Evolutionary conservation across 1,284 basidiomycete species (phyloP).

Genomic region (Ganoderma meredithae): DNA sequence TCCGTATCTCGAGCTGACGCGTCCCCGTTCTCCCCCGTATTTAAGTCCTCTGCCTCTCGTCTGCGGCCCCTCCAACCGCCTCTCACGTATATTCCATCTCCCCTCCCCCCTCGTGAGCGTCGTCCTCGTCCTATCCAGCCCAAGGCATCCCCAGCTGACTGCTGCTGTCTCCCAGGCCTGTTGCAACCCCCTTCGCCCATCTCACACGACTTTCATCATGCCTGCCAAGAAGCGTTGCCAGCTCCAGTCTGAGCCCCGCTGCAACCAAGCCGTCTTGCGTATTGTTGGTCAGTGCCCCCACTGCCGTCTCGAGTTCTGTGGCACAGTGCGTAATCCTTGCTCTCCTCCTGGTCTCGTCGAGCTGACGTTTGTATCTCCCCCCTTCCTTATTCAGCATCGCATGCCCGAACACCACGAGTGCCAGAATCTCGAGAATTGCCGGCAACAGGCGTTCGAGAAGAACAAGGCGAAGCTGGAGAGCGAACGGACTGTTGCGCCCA

Average conservation of each 20-base stretch:
- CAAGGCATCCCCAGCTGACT: slow-evolving; percentile 16
- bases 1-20: slow-evolving; percentile 46
- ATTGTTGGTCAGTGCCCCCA: slow-evolving; percentile 86
- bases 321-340: slow-evolving; percentile 60
- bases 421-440: slow-evolving; percentile 79
- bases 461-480: slow-evolving; percentile 88
- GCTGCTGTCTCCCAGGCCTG: slow-evolving; percentile 20
- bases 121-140: background rate
- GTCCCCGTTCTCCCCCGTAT: slow-evolving; percentile 41
- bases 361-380: background rate
- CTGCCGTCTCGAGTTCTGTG: slow-evolving; percentile 79
- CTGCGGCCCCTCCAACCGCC: slow-evolving; percentile 28
- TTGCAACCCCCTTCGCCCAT: slow-evolving; percentile 24
- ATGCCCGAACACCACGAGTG: slow-evolving; percentile 85
- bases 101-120: slow-evolving; percentile 23
- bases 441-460: slow-evolving; percentile 83
- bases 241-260: slow-evolving; percentile 69
- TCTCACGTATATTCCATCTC: slow-evolving; percentile 28
- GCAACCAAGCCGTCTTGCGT: slow-evolving; percentile 79
- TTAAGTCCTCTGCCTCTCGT: slow-evolving; percentile 37
- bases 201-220: slow-evolving; percentile 55
- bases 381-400: slow-evolving; percentile 63
- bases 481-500: slow-evolving; percentile 84
- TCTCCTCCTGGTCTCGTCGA: background rate
- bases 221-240: slow-evolving; percentile 87